phyloP scores from a whole-genome alignment of 2,329 filamentous ascomycete species.

The Cercospora sp. region DNA sequence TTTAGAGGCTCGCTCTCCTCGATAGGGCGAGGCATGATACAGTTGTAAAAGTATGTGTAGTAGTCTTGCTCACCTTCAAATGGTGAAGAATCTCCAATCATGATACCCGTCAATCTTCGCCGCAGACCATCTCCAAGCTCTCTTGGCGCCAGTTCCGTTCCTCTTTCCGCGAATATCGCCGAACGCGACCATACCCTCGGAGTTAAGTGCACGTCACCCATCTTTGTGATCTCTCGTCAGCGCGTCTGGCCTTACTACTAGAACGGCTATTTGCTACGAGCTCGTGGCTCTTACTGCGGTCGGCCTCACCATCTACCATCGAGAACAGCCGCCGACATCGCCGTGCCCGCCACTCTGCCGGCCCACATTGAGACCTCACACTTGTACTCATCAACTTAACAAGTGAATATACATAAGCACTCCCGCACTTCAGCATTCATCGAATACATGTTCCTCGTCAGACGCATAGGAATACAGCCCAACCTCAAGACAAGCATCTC shows the following conservation, averaged over 20 bases:
- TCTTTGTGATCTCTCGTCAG: neutral
- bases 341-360: neutral
- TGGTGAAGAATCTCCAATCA: conserved; percentile 22
- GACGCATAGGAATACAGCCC: neutral
- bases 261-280: neutral
- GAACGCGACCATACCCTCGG: neutral
- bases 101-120: conserved; percentile 4
- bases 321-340: conserved; percentile 8
- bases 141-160: neutral
- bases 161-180: neutral
- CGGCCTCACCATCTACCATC: neutral
- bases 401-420: neutral
- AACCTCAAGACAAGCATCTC: neutral
- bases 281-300: neutral
- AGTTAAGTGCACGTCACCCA: neutral
- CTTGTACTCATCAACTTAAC: neutral
- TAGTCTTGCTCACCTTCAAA: conserved; percentile 13
- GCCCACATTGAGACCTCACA: conserved; percentile 1
- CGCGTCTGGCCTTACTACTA: neutral
- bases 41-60: conserved; percentile 22
- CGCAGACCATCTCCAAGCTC: neutral
- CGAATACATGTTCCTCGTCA: conserved; percentile 9
- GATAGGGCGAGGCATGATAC: conserved; percentile 12
- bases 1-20: neutral
- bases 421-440: neutral